These are phyloP conservation scores for Globisporangium spinosum DNA, from an alignment of 352 stramenopile species.

Conservation along the genomic window DNA sequence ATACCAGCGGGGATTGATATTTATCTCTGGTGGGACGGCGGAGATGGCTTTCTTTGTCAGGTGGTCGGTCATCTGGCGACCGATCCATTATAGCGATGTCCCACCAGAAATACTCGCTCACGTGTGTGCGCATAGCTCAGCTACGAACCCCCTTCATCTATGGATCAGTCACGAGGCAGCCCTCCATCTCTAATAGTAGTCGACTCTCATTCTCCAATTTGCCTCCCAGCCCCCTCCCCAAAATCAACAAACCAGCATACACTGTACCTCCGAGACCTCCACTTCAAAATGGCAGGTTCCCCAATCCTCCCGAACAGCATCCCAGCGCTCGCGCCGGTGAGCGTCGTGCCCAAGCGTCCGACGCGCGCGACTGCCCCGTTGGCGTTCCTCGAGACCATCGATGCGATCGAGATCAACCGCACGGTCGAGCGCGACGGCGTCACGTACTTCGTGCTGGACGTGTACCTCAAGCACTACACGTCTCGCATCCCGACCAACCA, in stretches of 20 bases:
- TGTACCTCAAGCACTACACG: conserved; percentile 53
- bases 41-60: background rate
- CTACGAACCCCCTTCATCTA: background rate
- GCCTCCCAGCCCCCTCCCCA: background rate
- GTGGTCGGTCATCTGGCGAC: background rate
- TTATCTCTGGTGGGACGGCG: background rate
- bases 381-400: conserved; percentile 28
- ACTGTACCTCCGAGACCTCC: background rate
- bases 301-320: background rate
- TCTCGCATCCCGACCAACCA: conserved; percentile 60
- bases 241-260: background rate
- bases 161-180: background rate
- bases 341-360: background rate
- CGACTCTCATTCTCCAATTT: background rate
- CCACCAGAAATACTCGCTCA: background rate
- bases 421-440: conserved; percentile 22
- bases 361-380: background rate
- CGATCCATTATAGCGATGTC: background rate
- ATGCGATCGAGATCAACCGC: conserved; percentile 25
- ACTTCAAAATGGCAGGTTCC: background rate
- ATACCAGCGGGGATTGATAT: background rate
- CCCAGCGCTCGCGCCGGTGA: background rate
- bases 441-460: conserved; percentile 37
- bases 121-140: background rate
- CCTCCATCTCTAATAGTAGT: background rate